Evolutionary conservation across 768 basidiomycete species (phyloP), one percentile per base, ranked within the genome.

Genomic region (Pleurotus salmoneostramineus): DNA sequence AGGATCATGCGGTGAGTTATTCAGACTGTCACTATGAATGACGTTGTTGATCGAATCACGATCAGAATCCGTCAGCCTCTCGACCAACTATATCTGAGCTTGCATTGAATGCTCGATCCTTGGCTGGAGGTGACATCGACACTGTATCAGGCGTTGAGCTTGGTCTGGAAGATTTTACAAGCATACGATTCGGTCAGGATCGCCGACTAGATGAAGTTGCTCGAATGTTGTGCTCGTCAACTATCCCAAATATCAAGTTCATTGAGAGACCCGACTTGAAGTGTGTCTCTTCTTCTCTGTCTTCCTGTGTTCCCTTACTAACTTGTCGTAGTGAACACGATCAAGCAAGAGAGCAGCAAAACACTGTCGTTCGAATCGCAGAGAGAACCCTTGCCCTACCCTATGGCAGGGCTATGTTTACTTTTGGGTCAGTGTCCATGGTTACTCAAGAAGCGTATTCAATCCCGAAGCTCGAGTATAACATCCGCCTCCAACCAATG

Each of bases 321-420:
- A 57, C 50, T 56, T 43, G 34, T 57, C 48, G 10, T 61, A 96
- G 93, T 60, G 96, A 98, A 63, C 87, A 89, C 60, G 95, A 98
- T 48, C 86, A 93, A 62, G 81, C 85, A 7, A 88, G 89, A 62
- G 92, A 94, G 62, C 89, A 96, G 50, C 92, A 96, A 65, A 80
- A 79, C 44, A 85, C 92, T 60, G 89, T 91, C 3, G 73, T 88
- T 33, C 84, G 90, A 7, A 84, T 96, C 36, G 89, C 91, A 12
- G 89, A 93, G 64, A 81, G 95, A 36, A 98, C 95, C 0, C 77
- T 97, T n/a, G 88, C 96, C 2, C 75, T 97, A 34, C 87, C 95
- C 0, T 84, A 93, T 60, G 97, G 97, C 6, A 82, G 93, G 58
- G 95, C 92, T 0, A 86, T 97, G 78, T 96, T 95, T 68, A 93